These are phyloP conservation scores for Cryptococcus maquisensis DNA, from an alignment of 1,284 basidiomycete genomes.

Conservation along the genomic window DNA sequence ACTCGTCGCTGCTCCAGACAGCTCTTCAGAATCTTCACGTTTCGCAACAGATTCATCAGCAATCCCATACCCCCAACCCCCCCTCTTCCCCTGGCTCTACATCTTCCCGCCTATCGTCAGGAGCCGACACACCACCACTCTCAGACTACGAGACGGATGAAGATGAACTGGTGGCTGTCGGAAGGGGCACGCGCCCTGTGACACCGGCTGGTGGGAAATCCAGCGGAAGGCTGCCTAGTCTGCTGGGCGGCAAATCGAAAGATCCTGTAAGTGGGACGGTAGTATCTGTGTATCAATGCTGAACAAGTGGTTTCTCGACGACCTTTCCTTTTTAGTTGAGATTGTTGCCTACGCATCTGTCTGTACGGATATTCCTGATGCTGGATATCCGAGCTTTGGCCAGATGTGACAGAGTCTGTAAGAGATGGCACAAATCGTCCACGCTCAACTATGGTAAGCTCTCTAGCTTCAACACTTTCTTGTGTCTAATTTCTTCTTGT, in stretches of 20 bases:
- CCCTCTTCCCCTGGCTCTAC: slow-evolving; percentile 22
- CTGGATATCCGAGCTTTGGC: slow-evolving; percentile 67
- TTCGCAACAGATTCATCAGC: slow-evolving; percentile 38
- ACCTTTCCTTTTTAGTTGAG: slow-evolving; percentile 51
- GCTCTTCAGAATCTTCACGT: slow-evolving; percentile 48
- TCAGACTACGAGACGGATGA: slow-evolving; percentile 42
- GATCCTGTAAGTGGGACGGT: slow-evolving; percentile 39
- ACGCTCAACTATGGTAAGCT: slow-evolving; percentile 78
- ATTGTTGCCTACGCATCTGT: slow-evolving; percentile 70
- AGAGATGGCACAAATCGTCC: slow-evolving; percentile 80
- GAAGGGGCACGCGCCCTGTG: slow-evolving; percentile 41
- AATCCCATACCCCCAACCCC: slow-evolving; percentile 31
- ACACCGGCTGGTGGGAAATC: slow-evolving; percentile 33
- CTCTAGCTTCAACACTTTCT: background rate
- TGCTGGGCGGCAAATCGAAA: slow-evolving; percentile 18
- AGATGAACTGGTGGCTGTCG: slow-evolving; percentile 48
- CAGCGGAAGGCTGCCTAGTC: slow-evolving; percentile 22
- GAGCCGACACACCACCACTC: slow-evolving; percentile 13
- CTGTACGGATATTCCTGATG: slow-evolving; percentile 67
- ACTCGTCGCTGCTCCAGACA: slow-evolving; percentile 45
- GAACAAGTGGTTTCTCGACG: background rate
- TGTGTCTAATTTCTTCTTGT: background rate
- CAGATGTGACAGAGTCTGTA: slow-evolving; percentile 70
- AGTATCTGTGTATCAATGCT: background rate
- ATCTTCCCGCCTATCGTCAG: background rate